phyloP scores from a whole-genome alignment of 2,329 filamentous ascomycete genomes.

The Neocatenulostroma microsporum region DNA sequence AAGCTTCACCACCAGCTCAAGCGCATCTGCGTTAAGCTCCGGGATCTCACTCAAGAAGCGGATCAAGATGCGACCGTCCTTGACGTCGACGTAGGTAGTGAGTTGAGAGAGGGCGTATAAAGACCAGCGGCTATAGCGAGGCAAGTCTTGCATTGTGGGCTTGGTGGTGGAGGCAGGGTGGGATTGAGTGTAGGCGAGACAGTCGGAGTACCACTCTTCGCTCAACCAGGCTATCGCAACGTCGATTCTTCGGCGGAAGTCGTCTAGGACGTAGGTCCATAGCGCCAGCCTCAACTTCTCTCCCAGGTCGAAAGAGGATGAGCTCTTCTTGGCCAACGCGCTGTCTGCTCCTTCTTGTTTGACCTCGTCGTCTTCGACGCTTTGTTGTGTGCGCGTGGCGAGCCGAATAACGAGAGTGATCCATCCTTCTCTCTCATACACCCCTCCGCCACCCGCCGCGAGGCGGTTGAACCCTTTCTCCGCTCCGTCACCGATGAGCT shows the following conservation, averaged over 20 bases:
- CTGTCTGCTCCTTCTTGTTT: slow-evolving; percentile 26
- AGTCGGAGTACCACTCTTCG: slow-evolving; percentile 97
- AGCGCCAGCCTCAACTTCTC: slow-evolving; percentile 71
- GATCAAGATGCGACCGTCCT: slow-evolving; percentile 74
- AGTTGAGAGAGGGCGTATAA: slow-evolving; percentile 70
- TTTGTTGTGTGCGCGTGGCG: slow-evolving; percentile 68
- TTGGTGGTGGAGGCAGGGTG: background rate
- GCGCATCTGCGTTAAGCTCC: slow-evolving; percentile 61
- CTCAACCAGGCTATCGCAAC: slow-evolving; percentile 89
- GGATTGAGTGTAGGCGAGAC: slow-evolving; percentile 32
- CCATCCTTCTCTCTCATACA: slow-evolving; percentile 85
- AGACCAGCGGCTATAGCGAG: slow-evolving; percentile 22
- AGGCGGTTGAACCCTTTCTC: slow-evolving; percentile 71
- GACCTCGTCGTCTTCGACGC: slow-evolving; percentile 50
- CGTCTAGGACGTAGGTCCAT: slow-evolving; percentile 79
- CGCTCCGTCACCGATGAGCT: slow-evolving; percentile 50
- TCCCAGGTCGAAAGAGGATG: slow-evolving; percentile 43
- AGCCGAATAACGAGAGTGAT: slow-evolving; percentile 77
- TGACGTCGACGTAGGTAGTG: slow-evolving; percentile 79
- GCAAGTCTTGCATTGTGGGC: slow-evolving; percentile 9
- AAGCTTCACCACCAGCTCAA: slow-evolving; percentile 61
- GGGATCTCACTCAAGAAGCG: slow-evolving; percentile 90
- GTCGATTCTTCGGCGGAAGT: slow-evolving; percentile 84
- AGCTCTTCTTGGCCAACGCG: slow-evolving; percentile 13
- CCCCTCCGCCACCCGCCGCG: slow-evolving; percentile 64